A percentile compares a stretch with the other conserved stretches of the same genome.
Conservation (phyloP, 2,329 filamentous ascomycete species). For the Basipetospora chlamydospora region DNA sequence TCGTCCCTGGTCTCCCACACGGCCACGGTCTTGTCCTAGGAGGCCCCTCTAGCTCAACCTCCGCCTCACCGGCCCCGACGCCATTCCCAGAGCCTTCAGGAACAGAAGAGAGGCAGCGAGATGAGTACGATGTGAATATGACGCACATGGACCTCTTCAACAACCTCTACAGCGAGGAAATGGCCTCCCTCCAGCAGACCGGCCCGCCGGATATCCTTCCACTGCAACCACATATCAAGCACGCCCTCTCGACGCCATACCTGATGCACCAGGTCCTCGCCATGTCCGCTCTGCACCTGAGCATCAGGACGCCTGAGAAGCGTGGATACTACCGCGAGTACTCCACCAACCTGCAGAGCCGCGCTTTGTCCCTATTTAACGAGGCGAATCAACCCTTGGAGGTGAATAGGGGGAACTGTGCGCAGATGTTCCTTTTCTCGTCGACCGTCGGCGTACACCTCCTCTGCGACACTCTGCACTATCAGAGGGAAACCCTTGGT, state of each 20-base stretch:
- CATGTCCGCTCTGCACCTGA: background rate
- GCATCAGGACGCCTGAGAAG: background rate
- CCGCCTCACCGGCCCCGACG: too few relatives aligned
- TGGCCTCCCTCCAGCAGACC: background rate
- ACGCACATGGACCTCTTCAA: background rate
- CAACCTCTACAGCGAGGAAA: background rate
- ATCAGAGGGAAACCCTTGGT: background rate
- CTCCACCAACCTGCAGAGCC: background rate
- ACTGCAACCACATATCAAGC: background rate
- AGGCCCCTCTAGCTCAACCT: too few relatives aligned
- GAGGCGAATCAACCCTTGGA: background rate
- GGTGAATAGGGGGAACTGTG: background rate
- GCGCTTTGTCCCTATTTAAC: background rate
- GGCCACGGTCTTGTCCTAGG: too few relatives aligned
- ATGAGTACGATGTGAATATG: background rate
- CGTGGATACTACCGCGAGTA: background rate
- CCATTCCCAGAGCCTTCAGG: too few relatives aligned
- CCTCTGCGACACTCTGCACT: background rate
- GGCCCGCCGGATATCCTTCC: background rate
- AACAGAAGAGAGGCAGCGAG: too few relatives aligned
- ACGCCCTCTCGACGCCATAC: background rate
- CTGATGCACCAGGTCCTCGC: background rate
- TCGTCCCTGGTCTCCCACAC: background rate
- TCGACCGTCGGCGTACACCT: background rate
- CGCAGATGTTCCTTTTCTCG: background rate